Evolutionary conservation across 78 protist species (phyloP), one percentile per base, ranked within the genome.

Genomic region (Paratrimastix pyriformis): DNA sequence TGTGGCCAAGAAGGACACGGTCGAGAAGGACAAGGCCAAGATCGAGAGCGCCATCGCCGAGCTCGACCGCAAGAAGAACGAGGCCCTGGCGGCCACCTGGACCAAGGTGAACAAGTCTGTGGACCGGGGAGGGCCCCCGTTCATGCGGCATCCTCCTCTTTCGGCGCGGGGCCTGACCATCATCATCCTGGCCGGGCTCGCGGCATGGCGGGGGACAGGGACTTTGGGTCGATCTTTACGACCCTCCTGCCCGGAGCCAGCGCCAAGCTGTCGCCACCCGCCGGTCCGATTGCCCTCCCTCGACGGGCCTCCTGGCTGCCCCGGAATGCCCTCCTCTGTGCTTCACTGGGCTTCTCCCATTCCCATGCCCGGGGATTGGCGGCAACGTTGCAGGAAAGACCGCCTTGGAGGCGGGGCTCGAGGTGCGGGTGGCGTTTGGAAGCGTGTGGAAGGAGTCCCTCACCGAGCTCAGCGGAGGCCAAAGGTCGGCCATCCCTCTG

Each of bases 391-490:
- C n/a, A n/a, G n/a, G n/a, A n/a, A n/a, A n/a, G n/a, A n/a, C n/a
- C n/a, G n/a, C n/a, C n/a, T 52, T 21, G 18, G 57, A 52, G 21
- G 11, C 39, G 15, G 68, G 68, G 15, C 68, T 62, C 37, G 68
- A 62, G 21, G 68, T 62, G 45, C 15, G 32, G 33, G 99, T 96
- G 3, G 97, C 94, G 21, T 87, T 98, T 60, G 94, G 96, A 50
- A 86, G 44, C 6, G 85, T 70, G 32, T 96, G 98, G 99, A 97
- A 98, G 85, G 93, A 94, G 40, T 35, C 83, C 2, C 89, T 98
- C 40, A 60, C 92, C 21, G 99, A 97, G 77, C 84, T 98, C 29
- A 75, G 88, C 46, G 99, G 97, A 33, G 98, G 99, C 30, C 98
- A 95, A 74, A 78, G 89, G 44, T 84, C 43, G 11, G 43, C 42